phyloP scores from a whole-genome alignment of 192 early-diverging fungal species.

The Rhizophagus clarus region DNA sequence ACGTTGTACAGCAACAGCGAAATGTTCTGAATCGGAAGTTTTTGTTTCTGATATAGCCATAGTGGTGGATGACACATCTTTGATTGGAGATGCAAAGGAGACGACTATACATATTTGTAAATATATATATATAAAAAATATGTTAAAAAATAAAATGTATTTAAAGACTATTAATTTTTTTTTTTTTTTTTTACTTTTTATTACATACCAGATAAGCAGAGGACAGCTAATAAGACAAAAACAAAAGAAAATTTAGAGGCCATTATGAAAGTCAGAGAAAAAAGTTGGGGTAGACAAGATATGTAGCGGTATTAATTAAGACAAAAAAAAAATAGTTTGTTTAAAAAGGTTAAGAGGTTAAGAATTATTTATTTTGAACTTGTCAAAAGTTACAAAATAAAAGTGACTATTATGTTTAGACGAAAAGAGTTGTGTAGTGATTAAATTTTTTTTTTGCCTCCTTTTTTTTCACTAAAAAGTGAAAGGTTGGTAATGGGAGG shows the following conservation, averaged over 20 bases:
- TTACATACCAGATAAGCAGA: background rate
- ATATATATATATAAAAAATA: background rate
- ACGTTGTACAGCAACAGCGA: conserved; percentile 58
- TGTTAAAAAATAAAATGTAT: too few relatives aligned
- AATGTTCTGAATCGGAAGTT: conserved; percentile 44
- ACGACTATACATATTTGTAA: too few relatives aligned
- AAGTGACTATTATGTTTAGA: too few relatives aligned
- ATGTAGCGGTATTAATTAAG: background rate
- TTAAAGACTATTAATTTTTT: too few relatives aligned
- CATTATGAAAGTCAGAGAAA: background rate
- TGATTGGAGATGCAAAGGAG: conserved; percentile 10
- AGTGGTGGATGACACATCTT: conserved; percentile 42
- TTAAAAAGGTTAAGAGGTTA: background rate
- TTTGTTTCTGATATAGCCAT: conserved; percentile 39
- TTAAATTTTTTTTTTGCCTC: background rate
- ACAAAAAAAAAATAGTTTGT: background rate
- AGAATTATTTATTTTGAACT: background rate
- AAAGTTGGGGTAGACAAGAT: background rate
- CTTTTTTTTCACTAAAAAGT: background rate
- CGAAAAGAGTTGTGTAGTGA: too few relatives aligned
- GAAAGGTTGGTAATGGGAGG: background rate
- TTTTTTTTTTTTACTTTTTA: too few relatives aligned
- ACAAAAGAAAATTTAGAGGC: background rate
- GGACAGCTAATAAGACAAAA: background rate
- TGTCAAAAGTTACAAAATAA: background rate